Conservation (phyloP, 495 filamentous ascomycete genomes). For the Endocarpon pusillum region DNA sequence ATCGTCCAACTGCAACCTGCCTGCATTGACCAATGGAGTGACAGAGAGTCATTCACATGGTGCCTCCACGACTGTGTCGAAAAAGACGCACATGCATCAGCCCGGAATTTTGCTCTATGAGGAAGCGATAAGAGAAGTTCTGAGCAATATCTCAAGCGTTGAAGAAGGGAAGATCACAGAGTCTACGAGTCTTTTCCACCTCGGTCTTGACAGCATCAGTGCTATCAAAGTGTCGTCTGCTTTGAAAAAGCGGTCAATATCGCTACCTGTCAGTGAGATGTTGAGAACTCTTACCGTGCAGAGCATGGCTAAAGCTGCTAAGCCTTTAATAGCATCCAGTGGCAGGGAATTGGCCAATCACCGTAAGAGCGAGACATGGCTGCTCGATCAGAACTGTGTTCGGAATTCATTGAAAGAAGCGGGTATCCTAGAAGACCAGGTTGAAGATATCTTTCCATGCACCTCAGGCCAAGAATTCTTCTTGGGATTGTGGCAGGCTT, state of each 20-base stretch:
- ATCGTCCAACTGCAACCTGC: constrained; percentile 36
- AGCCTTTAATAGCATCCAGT: constrained; percentile 6
- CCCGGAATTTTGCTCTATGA: constrained; percentile 18
- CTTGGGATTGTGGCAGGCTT: constrained; percentile 15
- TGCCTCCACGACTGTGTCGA: not conserved
- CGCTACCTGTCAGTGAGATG: constrained; percentile 20
- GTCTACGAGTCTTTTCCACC: constrained; percentile 57
- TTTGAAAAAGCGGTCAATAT: constrained; percentile 17
- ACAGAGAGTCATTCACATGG: not conserved
- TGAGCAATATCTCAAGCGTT: constrained; percentile 46
- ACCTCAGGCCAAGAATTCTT: constrained; percentile 21
- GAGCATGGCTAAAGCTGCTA: constrained; percentile 14
- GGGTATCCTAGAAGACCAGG: constrained; percentile 8
- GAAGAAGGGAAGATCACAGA: constrained; percentile 40
- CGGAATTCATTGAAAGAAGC: too few species aligned
- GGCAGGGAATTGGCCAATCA: constrained; percentile 7
- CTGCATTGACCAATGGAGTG: constrained; percentile 11
- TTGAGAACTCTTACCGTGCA: constrained; percentile 18
- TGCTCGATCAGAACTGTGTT: too few species aligned
- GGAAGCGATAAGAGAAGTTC: constrained; percentile 36
- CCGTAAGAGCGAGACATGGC: constrained; percentile 5
- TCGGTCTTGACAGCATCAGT: constrained; percentile 82
- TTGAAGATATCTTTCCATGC: constrained; percentile 11
- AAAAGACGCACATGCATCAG: not conserved
- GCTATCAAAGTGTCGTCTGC: constrained; percentile 40